Evolutionary conservation across 2,329 filamentous ascomycete species (phyloP).

Genomic region (Penicillium fuscoglaucum): DNA sequence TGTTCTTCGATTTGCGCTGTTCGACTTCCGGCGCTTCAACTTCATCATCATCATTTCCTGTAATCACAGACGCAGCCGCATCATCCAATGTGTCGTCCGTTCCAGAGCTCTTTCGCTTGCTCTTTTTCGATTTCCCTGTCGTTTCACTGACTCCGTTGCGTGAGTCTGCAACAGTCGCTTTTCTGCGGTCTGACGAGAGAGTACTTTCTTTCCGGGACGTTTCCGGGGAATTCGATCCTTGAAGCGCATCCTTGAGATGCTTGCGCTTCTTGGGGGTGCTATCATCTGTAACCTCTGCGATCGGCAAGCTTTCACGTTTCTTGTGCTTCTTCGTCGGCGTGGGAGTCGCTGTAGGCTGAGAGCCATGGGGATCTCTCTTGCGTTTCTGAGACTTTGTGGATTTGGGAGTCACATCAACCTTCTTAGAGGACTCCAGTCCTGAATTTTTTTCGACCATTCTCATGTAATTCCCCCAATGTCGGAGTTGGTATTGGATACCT

Average conservation of each 20-base stretch:
- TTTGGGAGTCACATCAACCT: constrained; percentile 21
- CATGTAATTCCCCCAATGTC: constrained; percentile 13
- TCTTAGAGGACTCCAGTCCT: constrained; percentile 45
- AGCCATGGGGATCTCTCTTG: constrained; percentile 35
- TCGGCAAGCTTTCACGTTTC: constrained; percentile 25
- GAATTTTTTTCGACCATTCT: constrained; percentile 52
- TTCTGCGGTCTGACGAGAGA: constrained; percentile 30
- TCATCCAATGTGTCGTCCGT: constrained; percentile 15
- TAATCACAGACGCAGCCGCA: constrained; percentile 31
- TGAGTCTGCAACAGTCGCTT: constrained; percentile 28
- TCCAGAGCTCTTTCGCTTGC: constrained; percentile 36
- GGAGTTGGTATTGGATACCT: constrained; percentile 1
- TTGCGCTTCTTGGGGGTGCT: constrained; percentile 31
- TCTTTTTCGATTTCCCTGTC: constrained; percentile 39
- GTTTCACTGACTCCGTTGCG: constrained; percentile 21
- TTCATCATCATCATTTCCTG: constrained; percentile 9
- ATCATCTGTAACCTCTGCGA: constrained; percentile 29
- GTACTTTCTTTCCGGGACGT: constrained; percentile 30
- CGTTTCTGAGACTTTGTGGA: constrained; percentile 34
- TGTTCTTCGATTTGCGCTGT: constrained; percentile 28
- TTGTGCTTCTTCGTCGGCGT: constrained; percentile 43
- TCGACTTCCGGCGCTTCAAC: constrained; percentile 26
- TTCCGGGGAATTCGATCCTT: constrained; percentile 37
- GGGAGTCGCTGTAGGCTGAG: constrained; percentile 27
- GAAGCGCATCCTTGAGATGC: constrained; percentile 21